Evolutionary conservation across 768 basidiomycete species (phyloP).

Genomic region (Hypsizygus marmoreus): DNA sequence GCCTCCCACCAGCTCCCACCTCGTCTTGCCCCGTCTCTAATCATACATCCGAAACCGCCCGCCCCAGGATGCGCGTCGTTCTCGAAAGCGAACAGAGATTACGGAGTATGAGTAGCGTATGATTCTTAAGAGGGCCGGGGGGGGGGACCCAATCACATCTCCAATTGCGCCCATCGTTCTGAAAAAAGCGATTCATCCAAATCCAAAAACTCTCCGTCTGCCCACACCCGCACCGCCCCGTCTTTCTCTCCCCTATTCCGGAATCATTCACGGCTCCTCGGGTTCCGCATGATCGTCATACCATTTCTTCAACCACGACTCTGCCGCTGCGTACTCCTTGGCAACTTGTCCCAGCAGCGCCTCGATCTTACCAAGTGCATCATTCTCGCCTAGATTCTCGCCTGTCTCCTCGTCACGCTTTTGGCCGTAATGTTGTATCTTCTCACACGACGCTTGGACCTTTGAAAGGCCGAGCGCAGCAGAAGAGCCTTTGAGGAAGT

Average conservation of each 20-base stretch:
- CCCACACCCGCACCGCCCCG: too few species aligned
- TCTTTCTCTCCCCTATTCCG: too few species aligned
- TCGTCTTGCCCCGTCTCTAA: not conserved
- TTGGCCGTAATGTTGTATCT: slow-evolving; percentile 87
- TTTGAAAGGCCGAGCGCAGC: slow-evolving; percentile 85
- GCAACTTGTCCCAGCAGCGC: slow-evolving; percentile 60
- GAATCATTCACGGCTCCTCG: too few species aligned
- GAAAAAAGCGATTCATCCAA: too few species aligned
- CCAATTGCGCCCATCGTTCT: too few species aligned
- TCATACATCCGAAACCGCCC: too few species aligned
- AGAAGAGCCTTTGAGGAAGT: slow-evolving; percentile 97
- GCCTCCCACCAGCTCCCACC: not conserved
- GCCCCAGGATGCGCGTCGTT: not conserved
- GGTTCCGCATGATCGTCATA: slow-evolving; percentile 27
- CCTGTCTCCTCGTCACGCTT: slow-evolving; percentile 57
- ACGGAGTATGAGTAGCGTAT: too few species aligned
- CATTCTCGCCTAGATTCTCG: slow-evolving; percentile 41
- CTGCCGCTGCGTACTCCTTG: slow-evolving; percentile 68
- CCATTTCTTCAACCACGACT: slow-evolving; percentile 61
- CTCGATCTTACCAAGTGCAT: slow-evolving; percentile 60
- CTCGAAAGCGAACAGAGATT: too few species aligned
- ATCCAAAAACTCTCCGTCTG: too few species aligned
- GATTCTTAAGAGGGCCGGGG: too few species aligned
- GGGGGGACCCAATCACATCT: too few species aligned
- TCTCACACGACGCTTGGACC: slow-evolving; percentile 85